A percentile compares a stretch with the other conserved stretches of the same genome.
Conservation (phyloP, 2,329 filamentous ascomycete species). For the Alternaria sp. region DNA sequence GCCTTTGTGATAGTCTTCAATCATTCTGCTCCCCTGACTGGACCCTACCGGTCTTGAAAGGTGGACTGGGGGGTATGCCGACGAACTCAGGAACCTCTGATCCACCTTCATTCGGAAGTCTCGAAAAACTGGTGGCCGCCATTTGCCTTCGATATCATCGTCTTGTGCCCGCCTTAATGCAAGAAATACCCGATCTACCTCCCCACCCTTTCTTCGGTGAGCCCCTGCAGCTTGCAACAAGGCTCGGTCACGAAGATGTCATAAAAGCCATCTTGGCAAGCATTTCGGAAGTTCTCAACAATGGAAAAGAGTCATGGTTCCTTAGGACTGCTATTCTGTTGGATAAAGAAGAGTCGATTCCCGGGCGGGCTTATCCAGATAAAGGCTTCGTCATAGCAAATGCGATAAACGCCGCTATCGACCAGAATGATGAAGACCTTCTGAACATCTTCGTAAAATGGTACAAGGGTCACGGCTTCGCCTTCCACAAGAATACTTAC, state of each 20-base stretch:
- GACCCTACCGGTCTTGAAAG: neutral
- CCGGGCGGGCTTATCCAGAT: too few species aligned
- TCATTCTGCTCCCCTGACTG: too few species aligned
- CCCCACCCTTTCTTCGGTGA: neutral
- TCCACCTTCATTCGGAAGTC: neutral
- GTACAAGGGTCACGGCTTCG: neutral
- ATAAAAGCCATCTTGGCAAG: neutral
- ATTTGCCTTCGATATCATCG: neutral
- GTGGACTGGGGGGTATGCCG: too few species aligned
- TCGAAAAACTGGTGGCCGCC: neutral
- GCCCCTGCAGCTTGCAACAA: neutral
- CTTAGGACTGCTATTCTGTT: neutral
- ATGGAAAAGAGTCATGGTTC: fast-evolving
- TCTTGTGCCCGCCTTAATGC: neutral
- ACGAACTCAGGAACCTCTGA: neutral
- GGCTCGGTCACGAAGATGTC: neutral
- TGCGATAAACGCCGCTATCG: neutral
- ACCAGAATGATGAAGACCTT: neutral
- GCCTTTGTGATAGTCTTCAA: neutral
- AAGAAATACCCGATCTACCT: neutral
- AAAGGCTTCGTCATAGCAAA: neutral
- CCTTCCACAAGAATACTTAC: neutral
- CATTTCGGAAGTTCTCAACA: neutral
- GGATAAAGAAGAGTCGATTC: too few species aligned
- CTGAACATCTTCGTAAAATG: neutral